Evolutionary conservation across 768 basidiomycete genomes (phyloP).

Genomic region (Amanita inopinata): DNA sequence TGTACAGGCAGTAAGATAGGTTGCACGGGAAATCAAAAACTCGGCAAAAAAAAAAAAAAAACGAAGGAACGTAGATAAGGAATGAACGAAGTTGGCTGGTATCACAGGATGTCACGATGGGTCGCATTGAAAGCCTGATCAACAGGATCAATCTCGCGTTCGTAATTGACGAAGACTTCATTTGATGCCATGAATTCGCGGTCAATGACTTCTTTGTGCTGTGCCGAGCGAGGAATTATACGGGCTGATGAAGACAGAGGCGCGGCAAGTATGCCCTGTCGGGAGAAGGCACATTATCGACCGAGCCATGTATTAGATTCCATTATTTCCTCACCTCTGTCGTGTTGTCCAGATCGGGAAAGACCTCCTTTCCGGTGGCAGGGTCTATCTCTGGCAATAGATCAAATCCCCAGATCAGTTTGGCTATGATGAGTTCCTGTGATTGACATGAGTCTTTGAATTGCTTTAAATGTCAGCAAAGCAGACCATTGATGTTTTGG

Average conservation of each 20-base stretch:
- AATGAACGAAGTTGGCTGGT: neutral
- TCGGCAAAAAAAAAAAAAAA: neutral
- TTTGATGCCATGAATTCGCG: neutral
- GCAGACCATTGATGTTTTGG: conserved; percentile 8
- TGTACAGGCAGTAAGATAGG: too few relatives aligned
- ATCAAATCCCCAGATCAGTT: conserved; percentile 7
- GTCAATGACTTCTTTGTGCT: conserved; percentile 1
- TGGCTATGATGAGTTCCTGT: conserved; percentile 5
- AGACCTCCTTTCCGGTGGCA: conserved; percentile 2
- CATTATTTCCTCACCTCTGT: conserved; percentile 2
- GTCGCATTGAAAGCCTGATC: conserved; percentile 2
- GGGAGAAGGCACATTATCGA: neutral
- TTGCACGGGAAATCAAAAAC: neutral
- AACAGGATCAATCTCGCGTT: conserved; percentile 4
- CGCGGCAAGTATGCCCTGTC: conserved; percentile 2
- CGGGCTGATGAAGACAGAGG: conserved; percentile 1
- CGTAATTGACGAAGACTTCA: neutral
- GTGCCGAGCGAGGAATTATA: conserved; percentile 2
- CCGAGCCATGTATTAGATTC: neutral
- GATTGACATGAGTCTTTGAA: neutral
- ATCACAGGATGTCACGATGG: neutral
- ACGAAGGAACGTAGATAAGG: neutral
- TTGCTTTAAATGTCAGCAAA: neutral
- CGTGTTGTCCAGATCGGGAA: neutral
- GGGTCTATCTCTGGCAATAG: conserved; percentile 3